Base-by-base conservation (phyloP, 306 rosid genomes). In the Crotalaria pallida region DNA sequence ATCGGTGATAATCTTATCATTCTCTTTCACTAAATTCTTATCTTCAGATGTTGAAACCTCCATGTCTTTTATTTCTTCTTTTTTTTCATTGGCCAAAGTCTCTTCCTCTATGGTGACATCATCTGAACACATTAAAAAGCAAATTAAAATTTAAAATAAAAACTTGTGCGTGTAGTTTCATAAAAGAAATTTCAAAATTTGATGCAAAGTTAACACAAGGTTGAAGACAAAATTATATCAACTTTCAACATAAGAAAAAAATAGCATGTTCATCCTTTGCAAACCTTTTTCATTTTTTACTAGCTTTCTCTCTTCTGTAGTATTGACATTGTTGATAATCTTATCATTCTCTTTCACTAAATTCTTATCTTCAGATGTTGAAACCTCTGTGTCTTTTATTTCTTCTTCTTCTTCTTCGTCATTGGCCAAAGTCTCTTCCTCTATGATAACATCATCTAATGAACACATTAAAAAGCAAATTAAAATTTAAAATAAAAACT, bases 241-340 rank as follows among this genome's bases (percentile, higher is more conserved):
- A 61, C 10, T 61, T 51, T 11, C 6, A 33, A 16, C 7, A 31
- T 3, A 38, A 45, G 17, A 18, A 34, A 7, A 67, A 7, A 16
- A 2, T 19, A 7, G 16, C n/a, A 19, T 40, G 34, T 5, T 26
- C 23, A 66, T 41, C 12, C 36, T 69, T 69, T 65, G 19, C 56
- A 44, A 18, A 79, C 84, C 88, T 55, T 79, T 78, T 73, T 43
- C 73, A 47, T 49, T 49, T 76, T 80, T 71, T 17, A 21, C 17
- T 3, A 16, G 22, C n/a, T 5, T 50, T 63, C 31, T 44, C 48
- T 63, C 82, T 33, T 71, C 57, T 52, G 12, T 38, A 29, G 3
- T n/a, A 7, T 22, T 48, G 47, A 11, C 47, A 45, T 12, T 55
- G 71, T 69, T 69, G 64, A 21, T 48, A 50, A 74, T 79, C 34